Conservation (phyloP, 169 alveolate species). For the Pseudocohnilembus persalinus region DNA sequence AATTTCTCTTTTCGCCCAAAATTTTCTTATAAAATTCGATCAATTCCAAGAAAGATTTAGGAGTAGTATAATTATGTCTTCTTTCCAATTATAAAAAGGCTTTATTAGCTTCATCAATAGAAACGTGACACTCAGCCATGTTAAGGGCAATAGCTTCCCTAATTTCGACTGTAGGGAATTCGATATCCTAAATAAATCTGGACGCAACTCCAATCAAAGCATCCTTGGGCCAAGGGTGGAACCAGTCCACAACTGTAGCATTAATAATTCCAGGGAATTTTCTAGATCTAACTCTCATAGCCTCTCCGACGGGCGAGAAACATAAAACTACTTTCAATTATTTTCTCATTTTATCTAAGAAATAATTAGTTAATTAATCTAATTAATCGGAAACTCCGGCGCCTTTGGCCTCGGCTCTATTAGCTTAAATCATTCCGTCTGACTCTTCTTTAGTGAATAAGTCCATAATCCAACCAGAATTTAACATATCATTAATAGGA, state of each 20-base stretch:
- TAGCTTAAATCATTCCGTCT: constrained; percentile 85
- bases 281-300: constrained; percentile 92
- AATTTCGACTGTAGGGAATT: constrained; percentile 83
- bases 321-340: constrained; percentile 91
- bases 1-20: constrained; percentile 84
- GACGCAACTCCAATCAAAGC: constrained; percentile 94
- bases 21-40: constrained; percentile 92
- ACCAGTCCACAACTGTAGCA: constrained; percentile 94
- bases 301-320: constrained; percentile 96
- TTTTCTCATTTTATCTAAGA: constrained; percentile 85
- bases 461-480: constrained; percentile 94
- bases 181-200: constrained; percentile 85
- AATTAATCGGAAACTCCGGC: constrained; percentile 86
- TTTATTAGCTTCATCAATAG: constrained; percentile 91
- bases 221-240: constrained; percentile 97
- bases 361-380: constrained; percentile 88
- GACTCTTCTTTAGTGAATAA: constrained; percentile 92
- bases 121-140: constrained; percentile 95
- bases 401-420: constrained; percentile 91
- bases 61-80: constrained; percentile 96
- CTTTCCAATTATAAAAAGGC: constrained; percentile 87
- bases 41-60: constrained; percentile 94
- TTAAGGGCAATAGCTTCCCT: constrained; percentile 84
- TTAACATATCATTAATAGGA: constrained; percentile 93
- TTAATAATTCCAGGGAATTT: constrained; percentile 94